phyloP scores from a whole-genome alignment of 768 basidiomycete genomes.

The Mycena metata region DNA sequence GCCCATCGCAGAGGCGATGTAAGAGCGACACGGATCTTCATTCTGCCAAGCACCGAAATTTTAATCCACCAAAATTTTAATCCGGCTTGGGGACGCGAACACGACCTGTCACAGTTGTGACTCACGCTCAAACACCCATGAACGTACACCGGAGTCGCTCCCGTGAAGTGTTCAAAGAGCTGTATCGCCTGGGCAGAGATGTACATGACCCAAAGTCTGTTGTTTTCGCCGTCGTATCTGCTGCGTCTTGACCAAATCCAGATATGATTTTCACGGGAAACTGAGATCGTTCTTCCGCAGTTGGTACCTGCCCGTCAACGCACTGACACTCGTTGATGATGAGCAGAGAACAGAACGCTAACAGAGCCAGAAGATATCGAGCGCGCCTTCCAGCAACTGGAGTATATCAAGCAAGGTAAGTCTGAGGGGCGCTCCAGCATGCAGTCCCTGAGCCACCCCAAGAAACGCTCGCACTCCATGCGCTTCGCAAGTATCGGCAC shows the following conservation, averaged over 20 bases:
- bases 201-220: constrained; percentile 82
- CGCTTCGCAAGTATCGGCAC: constrained; percentile 86
- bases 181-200: constrained; percentile 83
- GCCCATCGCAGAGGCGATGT: too few species aligned
- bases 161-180: constrained; percentile 84
- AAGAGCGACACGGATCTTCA: too few species aligned
- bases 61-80: too few species aligned
- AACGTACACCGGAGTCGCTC: constrained; percentile 64
- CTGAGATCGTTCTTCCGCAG: constrained; percentile 72
- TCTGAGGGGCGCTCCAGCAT: neutral
- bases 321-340: neutral
- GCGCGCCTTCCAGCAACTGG: constrained; percentile 78
- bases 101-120: too few species aligned
- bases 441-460: neutral
- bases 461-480: constrained; percentile 89
- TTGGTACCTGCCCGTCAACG: neutral
- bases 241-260: constrained; percentile 44
- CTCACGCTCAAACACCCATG: too few species aligned
- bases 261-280: constrained; percentile 84
- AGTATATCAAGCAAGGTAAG: constrained; percentile 89
- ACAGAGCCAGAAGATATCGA: constrained; percentile 81
- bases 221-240: constrained; percentile 31
- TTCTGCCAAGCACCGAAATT: too few species aligned
- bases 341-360: constrained; percentile 74
- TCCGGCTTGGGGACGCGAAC: too few species aligned